Percentiles rank a stretch among this genome's conserved stretches.
These are phyloP conservation scores for Hygrocybe punicea DNA, from an alignment of 768 basidiomycete species.

Conservation along the genomic window DNA sequence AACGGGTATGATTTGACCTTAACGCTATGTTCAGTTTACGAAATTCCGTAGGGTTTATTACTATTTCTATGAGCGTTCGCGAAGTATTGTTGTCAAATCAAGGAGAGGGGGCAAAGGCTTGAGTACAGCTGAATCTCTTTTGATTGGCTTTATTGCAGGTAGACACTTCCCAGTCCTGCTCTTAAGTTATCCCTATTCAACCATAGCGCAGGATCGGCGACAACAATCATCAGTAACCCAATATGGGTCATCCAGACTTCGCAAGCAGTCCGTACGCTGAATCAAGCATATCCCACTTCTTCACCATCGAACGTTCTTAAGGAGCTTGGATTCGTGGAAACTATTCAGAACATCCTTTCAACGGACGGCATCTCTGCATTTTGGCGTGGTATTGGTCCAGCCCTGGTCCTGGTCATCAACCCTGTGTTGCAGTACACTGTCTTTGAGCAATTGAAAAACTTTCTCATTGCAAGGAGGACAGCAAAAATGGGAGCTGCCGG, in stretches of 20 bases:
- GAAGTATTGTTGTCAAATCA: constrained; percentile 53
- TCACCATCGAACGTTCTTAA: constrained; percentile 34
- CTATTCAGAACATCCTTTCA: constrained; percentile 62
- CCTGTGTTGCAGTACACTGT: constrained; percentile 93
- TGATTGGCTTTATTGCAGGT: constrained; percentile 87
- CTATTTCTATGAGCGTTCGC: constrained; percentile 80
- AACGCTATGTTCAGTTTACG: background rate
- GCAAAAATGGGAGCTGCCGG: constrained; percentile 49
- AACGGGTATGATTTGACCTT: constrained; percentile 63
- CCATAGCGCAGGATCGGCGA: constrained; percentile 67
- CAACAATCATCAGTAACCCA: constrained; percentile 86
- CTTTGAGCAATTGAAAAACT: constrained; percentile 93
- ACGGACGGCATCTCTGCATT: constrained; percentile 77
- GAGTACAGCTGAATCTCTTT: constrained; percentile 82
- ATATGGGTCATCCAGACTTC: constrained; percentile 97
- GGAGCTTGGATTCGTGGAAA: constrained; percentile 63
- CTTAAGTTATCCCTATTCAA: constrained; percentile 1
- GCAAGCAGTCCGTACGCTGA: constrained; percentile 67
- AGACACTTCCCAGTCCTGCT: constrained; percentile 9
- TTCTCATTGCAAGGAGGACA: constrained; percentile 62
- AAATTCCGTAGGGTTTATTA: constrained; percentile 71
- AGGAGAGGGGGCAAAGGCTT: constrained; percentile 64
- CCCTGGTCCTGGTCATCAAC: constrained; percentile 90
- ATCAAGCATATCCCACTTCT: constrained; percentile 27
- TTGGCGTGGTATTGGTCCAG: constrained; percentile 91